Conservation (phyloP, 1,139 yeast species). For the Yamadazyma triangularis region DNA sequence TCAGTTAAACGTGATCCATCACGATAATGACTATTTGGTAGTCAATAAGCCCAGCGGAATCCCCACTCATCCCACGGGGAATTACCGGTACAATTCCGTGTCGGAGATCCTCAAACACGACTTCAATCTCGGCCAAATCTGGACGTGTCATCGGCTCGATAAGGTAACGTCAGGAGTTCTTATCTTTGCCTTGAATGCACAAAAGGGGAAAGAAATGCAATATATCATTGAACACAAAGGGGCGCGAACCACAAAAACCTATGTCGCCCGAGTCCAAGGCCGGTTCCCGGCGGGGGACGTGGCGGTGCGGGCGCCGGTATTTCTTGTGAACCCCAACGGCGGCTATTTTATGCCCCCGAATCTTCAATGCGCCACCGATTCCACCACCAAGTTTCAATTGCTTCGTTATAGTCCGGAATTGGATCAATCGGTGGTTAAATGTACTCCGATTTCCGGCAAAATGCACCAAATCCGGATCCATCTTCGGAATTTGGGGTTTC, state of each 20-base stretch:
- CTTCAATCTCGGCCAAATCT: slow-evolving; percentile 24
- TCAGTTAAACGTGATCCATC: slow-evolving; percentile 38
- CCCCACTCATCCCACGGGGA: slow-evolving; percentile 79
- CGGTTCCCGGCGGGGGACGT: slow-evolving; percentile 41
- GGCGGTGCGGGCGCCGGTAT: slow-evolving; percentile 30
- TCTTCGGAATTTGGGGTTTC: slow-evolving; percentile 57
- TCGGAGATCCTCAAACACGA: slow-evolving; percentile 53
- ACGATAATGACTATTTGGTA: slow-evolving; percentile 50
- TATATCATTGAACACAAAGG: slow-evolving; percentile 28
- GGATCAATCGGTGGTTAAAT: slow-evolving; percentile 54
- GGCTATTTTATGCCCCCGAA: slow-evolving; percentile 33
- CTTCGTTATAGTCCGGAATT: slow-evolving; percentile 17
- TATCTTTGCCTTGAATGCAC: slow-evolving; percentile 45
- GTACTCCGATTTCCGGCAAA: slow-evolving; percentile 69
- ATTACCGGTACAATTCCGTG: slow-evolving; percentile 55
- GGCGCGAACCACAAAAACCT: slow-evolving; percentile 41
- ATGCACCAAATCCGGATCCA: slow-evolving; percentile 81
- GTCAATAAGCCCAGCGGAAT: slow-evolving; percentile 72
- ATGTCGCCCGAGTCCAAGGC: slow-evolving; percentile 62
- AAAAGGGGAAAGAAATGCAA: slow-evolving; percentile 35
- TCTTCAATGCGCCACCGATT: slow-evolving; percentile 20
- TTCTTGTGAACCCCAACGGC: slow-evolving; percentile 34
- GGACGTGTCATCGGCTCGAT: slow-evolving; percentile 70
- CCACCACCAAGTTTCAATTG: slow-evolving; percentile 30
- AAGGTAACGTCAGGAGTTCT: slow-evolving; percentile 72